These are phyloP conservation scores for Penicillium sp. DNA, from an alignment of 2,329 filamentous ascomycete species.

Conservation along the genomic window DNA sequence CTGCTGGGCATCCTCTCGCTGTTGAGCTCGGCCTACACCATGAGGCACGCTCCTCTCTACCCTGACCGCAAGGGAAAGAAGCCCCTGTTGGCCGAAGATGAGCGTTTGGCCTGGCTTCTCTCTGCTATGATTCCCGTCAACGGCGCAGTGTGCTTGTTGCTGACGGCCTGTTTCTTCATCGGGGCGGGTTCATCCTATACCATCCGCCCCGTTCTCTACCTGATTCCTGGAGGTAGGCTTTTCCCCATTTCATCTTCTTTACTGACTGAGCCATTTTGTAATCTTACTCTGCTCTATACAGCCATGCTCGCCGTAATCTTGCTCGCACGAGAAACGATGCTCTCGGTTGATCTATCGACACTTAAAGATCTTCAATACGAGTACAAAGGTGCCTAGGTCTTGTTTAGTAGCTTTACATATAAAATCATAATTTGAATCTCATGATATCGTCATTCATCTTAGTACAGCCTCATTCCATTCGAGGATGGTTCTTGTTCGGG, in stretches of 20 bases:
- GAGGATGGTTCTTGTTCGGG: neutral
- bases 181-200: slow-evolving; percentile 14
- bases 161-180: slow-evolving; percentile 28
- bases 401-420: neutral
- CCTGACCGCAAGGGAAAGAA: slow-evolving; percentile 32
- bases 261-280: neutral
- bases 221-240: slow-evolving; percentile 40
- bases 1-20: slow-evolving; percentile 38
- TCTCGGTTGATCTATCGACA: slow-evolving; percentile 38
- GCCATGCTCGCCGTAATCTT: slow-evolving; percentile 34
- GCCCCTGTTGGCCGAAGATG: slow-evolving; percentile 19
- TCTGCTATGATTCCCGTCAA: slow-evolving; percentile 30
- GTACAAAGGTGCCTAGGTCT: slow-evolving; percentile 41
- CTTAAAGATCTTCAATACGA: slow-evolving; percentile 42
- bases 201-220: slow-evolving; percentile 30
- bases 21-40: slow-evolving; percentile 38
- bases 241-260: neutral
- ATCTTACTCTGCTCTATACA: slow-evolving; percentile 23
- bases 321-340: slow-evolving; percentile 35
- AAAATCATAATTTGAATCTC: neutral
- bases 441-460: neutral
- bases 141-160: slow-evolving; percentile 27
- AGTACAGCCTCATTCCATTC: neutral
- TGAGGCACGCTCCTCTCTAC: slow-evolving; percentile 31
- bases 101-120: slow-evolving; percentile 19